Evolutionary conservation across 2,329 filamentous ascomycete species (phyloP), one percentile per base, ranked within the genome.

Genomic region (Alternaria sp.): DNA sequence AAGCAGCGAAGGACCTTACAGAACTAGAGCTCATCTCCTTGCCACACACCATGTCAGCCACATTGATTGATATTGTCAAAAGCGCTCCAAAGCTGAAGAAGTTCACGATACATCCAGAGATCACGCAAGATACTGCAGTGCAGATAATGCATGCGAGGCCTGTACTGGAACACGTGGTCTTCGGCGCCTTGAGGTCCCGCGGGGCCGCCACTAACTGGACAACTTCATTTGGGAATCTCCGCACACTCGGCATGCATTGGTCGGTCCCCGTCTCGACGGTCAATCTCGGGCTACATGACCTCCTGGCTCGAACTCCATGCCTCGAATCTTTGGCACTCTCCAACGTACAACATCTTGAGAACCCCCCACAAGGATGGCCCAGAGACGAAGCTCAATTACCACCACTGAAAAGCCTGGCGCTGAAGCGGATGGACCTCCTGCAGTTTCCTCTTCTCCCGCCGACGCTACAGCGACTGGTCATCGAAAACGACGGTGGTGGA

Each of bases 1-100:
- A 70, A 15, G 72, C 74, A 3, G 84, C 82, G 55, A 78, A 77
- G 45, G 55, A 67, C 9, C 74, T 82, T 1, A 47, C 69, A 6
- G 66, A 72, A 6, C 49, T 82, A n/a, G 73, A 75, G n/a, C 69
- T 82, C 33, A 45, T 78, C 1, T 70, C 68, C 6, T 56, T 74
- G 6, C 73, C 70, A 4, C 43, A 75, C 6, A 67, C 66, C 25
- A 57, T 72, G 41, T 71, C 69, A 6, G 68, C 77, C 1, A 73
- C 74, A 7, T 57, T 81, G 9, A 63, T 78, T 12, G 73, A 78
- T n/a, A 64, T 79, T 11, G 71, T 70, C 7, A 70, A 73, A 45
- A 63, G 51, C 20, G 73, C 73, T 21, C 50, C 51, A 1, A 72
- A 68, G 3, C 61, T 81, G 14, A 74, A 74, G 49, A 74, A 59